Evolutionary conservation across 495 filamentous ascomycete species (phyloP), one percentile per base, ranked within the genome.

Genomic region (Staphylotrichum longicolle): DNA sequence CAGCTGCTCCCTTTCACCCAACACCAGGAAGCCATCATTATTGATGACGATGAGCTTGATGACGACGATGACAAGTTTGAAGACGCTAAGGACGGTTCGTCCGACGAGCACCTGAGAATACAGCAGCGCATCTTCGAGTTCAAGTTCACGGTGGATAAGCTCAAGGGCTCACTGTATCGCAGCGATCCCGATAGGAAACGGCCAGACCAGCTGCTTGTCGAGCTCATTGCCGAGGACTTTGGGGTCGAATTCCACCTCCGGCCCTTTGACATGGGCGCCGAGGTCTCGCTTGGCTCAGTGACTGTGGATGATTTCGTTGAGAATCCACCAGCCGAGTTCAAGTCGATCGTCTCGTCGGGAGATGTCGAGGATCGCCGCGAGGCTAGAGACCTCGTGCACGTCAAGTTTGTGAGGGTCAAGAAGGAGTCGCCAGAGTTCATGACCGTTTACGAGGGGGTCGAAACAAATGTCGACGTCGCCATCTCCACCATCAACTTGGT

Each of bases 401-500:
- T 98, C 66, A 95, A 93, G 69, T 93, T 96, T 68, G 80, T 91
- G 20, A 90, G 87, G 68, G 92, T 98, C 54, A 96, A 94, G 51
- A 84, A 82, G 47, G 89, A 96, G 61, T 96, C 92, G 10, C 95
- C 95, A 0, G 93, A 98, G 68, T 95, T 97, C 70, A 86, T 90
- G 78, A 85, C 87, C 2, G 87, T 88, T 14, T 97, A 95, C 64
- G 92, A 97, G 68, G 91, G 93, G 10, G 88, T 98, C 62, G 91
- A 92, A 52, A 95, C 88, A 64, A 93, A 98, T 70, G 81, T 98
- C 33, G 90, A 96, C 68, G 90, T 96, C 15, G 86, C 88, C 10
- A 86, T 98, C 27, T 96, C 93, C 3, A 98, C 94, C 2, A 96
- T 98, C 73, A 97, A 98, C 71, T 74, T 98, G 30, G 84, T 98